These are phyloP conservation scores for Myochromella boudieri DNA, from an alignment of 768 basidiomycete genomes.

Conservation along the genomic window DNA sequence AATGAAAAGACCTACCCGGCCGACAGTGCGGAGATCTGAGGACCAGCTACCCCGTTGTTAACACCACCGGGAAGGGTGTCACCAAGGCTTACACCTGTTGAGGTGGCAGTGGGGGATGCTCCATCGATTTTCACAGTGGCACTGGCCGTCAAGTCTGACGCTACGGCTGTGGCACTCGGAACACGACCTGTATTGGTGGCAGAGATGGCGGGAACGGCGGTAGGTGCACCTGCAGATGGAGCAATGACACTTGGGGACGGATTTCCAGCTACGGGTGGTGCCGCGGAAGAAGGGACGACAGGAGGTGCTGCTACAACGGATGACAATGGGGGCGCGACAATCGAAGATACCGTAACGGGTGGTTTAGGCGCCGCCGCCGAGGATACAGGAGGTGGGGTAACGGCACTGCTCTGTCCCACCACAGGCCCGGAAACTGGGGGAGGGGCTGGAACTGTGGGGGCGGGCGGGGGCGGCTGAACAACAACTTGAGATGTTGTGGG, in stretches of 20 bases:
- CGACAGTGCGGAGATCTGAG: not conserved
- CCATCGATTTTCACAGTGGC: not conserved
- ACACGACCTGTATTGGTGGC: not conserved
- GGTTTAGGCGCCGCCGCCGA: not conserved
- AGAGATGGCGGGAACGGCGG: not conserved
- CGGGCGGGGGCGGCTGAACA: no score
- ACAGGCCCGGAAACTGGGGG: no score
- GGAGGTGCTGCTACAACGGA: not conserved
- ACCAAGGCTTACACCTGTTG: no score
- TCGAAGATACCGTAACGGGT: not conserved
- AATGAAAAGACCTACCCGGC: not conserved
- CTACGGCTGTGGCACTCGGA: not conserved
- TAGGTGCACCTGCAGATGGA: not conserved
- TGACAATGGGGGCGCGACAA: not conserved
- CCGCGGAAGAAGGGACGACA: not conserved
- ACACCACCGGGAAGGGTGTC: no score
- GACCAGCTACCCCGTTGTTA: not conserved
- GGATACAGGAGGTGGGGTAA: not conserved
- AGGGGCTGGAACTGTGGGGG: no score
- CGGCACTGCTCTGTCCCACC: no score
- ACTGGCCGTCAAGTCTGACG: not conserved
- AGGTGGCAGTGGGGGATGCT: no score
- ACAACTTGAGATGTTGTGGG: no score
- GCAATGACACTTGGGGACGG: not conserved
- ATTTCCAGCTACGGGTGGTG: no score